Percentiles rank a stretch among this genome's conserved stretches.
These are phyloP conservation scores for Fusarium papillatum DNA, from an alignment of 2,329 filamentous ascomycete genomes.

Conservation along the genomic window DNA sequence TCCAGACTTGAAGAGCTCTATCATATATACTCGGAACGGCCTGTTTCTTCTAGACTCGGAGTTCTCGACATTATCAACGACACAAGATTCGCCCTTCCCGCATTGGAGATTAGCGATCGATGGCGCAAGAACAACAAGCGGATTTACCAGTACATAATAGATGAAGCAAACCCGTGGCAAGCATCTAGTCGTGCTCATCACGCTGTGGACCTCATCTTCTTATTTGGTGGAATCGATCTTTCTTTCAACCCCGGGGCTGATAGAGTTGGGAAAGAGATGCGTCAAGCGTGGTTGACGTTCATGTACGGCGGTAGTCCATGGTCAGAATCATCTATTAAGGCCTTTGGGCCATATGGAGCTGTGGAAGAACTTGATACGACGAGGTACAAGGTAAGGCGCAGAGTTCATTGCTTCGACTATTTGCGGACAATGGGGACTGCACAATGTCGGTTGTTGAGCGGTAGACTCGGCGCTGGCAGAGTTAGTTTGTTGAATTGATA, in stretches of 20 bases:
- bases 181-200: conserved; percentile 60
- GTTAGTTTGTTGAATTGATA: conserved; percentile 54
- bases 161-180: conserved; percentile 62
- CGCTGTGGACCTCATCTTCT: conserved; percentile 59
- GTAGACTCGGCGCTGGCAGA: conserved; percentile 52
- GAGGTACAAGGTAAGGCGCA: conserved; percentile 39
- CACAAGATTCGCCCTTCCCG: conserved; percentile 46
- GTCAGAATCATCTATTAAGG: conserved; percentile 34
- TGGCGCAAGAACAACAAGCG: conserved; percentile 29
- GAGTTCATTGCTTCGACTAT: conserved; percentile 17
- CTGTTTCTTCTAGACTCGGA: conserved; percentile 55
- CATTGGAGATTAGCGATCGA: conserved; percentile 23
- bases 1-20: conserved; percentile 53
- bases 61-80: conserved; percentile 55
- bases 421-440: conserved; percentile 46
- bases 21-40: conserved; percentile 54
- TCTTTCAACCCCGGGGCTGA: conserved; percentile 50
- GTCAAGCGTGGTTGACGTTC: conserved; percentile 56
- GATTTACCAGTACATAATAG: conserved; percentile 56
- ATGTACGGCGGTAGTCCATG: conserved; percentile 53
- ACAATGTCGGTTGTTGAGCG: conserved; percentile 47
- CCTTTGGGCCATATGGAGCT: conserved; percentile 55
- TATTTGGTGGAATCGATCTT: conserved; percentile 57
- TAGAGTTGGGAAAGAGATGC: conserved; percentile 51
- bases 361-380: conserved; percentile 47